These are phyloP conservation scores for Melastoma malabathricum DNA, from an alignment of 345 rosid genomes.

Conservation along the genomic window DNA sequence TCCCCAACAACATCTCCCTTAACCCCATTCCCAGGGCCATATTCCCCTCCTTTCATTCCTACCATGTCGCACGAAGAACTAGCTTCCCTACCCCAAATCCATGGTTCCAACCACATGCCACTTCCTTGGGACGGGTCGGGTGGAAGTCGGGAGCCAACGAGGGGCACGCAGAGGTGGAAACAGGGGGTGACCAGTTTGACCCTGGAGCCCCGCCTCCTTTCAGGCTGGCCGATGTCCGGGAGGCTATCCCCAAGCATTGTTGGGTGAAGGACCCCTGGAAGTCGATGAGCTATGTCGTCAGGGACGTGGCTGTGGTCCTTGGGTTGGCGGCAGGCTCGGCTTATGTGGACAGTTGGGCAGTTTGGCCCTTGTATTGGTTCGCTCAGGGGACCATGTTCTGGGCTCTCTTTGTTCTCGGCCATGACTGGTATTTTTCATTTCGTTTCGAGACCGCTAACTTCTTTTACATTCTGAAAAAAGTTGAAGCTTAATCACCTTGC, in stretches of 20 bases:
- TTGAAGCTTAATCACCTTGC: too few species aligned
- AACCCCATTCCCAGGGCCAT: constrained; percentile 6
- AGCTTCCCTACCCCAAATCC: not conserved
- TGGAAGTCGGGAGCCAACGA: too few species aligned
- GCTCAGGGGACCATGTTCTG: constrained; percentile 97
- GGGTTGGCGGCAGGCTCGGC: constrained; percentile 70
- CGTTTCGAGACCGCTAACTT: constrained; percentile 11
- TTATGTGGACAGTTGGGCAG: constrained; percentile 48
- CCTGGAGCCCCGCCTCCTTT: constrained; percentile 56
- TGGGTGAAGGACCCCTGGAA: constrained; percentile 83
- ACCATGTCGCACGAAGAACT: too few species aligned
- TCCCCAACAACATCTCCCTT: constrained; percentile 34
- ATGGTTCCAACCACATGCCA: not conserved
- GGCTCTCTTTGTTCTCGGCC: constrained; percentile 96
- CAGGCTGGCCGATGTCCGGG: constrained; percentile 52
- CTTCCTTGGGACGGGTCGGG: not conserved
- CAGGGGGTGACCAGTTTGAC: constrained; percentile 18
- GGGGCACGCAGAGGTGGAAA: not conserved
- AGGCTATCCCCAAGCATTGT: constrained; percentile 79
- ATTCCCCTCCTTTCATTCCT: too few species aligned
- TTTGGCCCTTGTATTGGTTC: constrained; percentile 88
- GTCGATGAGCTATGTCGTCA: constrained; percentile 74
- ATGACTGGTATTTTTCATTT: constrained; percentile 69
- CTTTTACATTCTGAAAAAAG: too few species aligned
- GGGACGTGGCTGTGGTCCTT: constrained; percentile 57